Evolutionary conservation across 345 rosid genomes (phyloP), one percentile per base, ranked within the genome.

Genomic region (Lepidium aucheri): DNA sequence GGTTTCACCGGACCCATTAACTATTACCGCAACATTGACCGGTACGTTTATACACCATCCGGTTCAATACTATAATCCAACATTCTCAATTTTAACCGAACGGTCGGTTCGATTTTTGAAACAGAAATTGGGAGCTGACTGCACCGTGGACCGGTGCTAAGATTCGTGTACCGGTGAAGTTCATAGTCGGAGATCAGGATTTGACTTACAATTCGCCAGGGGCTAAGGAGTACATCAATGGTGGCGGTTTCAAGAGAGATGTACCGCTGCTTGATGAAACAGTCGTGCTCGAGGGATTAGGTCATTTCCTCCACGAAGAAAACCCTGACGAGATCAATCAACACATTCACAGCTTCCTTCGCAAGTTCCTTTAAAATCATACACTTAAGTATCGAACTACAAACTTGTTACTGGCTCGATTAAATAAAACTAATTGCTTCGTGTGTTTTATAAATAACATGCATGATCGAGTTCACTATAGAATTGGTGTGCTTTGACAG

Each of bases 1-100:
- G 96, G 98, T 51, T 90, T 93, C 79, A 87, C 97, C 3, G 87
- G 94, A 51, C 79, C 75, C 17, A 55, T 93, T 13, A 93, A 93
- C 83, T 90, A 88, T 78, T 93, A 93, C 76, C 80, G 97, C 56
- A 81, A 80, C 46, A 13, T 85, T 59, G 77, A 88, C 63, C 60
- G 76, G 97, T 87, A 82, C 30, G 79, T 60, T 16, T 9, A 13
- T 39, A 22, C 33, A 30, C 24, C 32, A 51, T 14, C 51, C 41
- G 34, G 57, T 53, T 17, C 45, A 41, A 3, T 7, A 5, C 9
- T 34, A 36, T 33, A 26, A 26, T 65, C 54, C 14, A 12, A 6
- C 0, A 13, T 53, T 40, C 4, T 26, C 18, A 60, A 11, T 9
- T 10, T 17, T 34, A 34, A 51, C 47, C 7, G 5, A 38, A 12